Conservation (phyloP, 805 yeast genomes). For the Yarrowia divulgata region DNA sequence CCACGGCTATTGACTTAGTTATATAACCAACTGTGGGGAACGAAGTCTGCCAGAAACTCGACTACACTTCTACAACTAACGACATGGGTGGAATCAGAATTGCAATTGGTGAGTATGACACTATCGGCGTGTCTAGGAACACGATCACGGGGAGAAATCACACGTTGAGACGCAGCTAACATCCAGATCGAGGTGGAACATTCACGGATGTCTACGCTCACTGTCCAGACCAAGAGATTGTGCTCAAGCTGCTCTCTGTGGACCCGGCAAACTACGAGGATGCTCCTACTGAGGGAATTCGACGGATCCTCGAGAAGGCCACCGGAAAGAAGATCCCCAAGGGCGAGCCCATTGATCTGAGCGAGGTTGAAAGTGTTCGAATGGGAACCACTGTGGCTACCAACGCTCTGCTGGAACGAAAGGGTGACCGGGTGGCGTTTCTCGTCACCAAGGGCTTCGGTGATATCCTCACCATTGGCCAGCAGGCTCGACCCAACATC, state of each 20-base stretch:
- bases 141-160: background rate
- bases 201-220: slow-evolving; percentile 80
- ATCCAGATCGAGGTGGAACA: slow-evolving; percentile 76
- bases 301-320: slow-evolving; percentile 72
- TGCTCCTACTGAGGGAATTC: slow-evolving; percentile 92
- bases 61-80: slow-evolving; percentile 3
- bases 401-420: slow-evolving; percentile 89
- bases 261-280: slow-evolving; percentile 88
- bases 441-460: slow-evolving; percentile 88
- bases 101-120: slow-evolving; percentile 33
- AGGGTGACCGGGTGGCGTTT: slow-evolving; percentile 87
- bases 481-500: slow-evolving; percentile 89
- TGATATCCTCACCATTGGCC: slow-evolving; percentile 84
- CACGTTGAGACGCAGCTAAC: background rate
- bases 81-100: slow-evolving; percentile 34
- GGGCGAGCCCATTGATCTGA: slow-evolving; percentile 61
- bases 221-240: slow-evolving; percentile 58
- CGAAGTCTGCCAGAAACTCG: background rate
- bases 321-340: slow-evolving; percentile 64
- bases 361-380: slow-evolving; percentile 67
- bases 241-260: slow-evolving; percentile 82
- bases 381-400: slow-evolving; percentile 98
- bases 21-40: slow-evolving; percentile 28
- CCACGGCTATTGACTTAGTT: slow-evolving; percentile 14
- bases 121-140: background rate